phyloP scores from a whole-genome alignment of 768 basidiomycete species.

The Mycena rosella region DNA sequence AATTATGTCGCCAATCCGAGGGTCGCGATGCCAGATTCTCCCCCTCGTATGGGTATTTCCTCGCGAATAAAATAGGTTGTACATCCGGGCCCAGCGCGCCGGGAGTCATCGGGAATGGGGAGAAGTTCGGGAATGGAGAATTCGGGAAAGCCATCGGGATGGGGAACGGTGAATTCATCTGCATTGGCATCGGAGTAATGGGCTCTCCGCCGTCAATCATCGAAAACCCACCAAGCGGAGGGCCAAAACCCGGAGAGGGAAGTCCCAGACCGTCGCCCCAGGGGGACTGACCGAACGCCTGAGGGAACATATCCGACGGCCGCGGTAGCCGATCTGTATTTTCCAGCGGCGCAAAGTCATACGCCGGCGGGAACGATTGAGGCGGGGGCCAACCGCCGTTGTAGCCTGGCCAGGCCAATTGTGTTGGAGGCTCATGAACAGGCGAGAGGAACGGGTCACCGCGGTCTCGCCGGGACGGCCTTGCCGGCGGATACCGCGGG shows the following conservation, averaged over 20 bases:
- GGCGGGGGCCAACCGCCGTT: not conserved
- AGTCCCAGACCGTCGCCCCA: not conserved
- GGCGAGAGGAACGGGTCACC: no score
- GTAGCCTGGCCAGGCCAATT: no score
- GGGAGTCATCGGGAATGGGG: not conserved
- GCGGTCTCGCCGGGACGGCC: not conserved
- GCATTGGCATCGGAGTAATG: slow-evolving; percentile 7
- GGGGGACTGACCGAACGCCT: not conserved
- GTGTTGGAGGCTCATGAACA: no score
- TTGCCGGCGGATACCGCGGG: no score
- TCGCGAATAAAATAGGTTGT: slow-evolving; percentile 22
- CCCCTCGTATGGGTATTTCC: slow-evolving; percentile 11
- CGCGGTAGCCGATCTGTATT: slow-evolving; percentile 13
- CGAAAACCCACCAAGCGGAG: not conserved
- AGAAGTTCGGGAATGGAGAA: not conserved
- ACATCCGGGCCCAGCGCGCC: not conserved
- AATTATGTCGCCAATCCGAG: slow-evolving; percentile 33
- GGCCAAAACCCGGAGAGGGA: not conserved
- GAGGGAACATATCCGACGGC: not conserved
- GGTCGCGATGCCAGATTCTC: slow-evolving; percentile 23
- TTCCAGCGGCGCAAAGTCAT: not conserved
- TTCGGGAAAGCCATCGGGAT: not conserved
- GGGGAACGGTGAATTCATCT: no score
- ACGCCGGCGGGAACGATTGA: not conserved
- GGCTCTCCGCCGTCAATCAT: not conserved